These are phyloP conservation scores for Rhizopogon roseolus DNA, from an alignment of 768 basidiomycete species.

Conservation along the genomic window DNA sequence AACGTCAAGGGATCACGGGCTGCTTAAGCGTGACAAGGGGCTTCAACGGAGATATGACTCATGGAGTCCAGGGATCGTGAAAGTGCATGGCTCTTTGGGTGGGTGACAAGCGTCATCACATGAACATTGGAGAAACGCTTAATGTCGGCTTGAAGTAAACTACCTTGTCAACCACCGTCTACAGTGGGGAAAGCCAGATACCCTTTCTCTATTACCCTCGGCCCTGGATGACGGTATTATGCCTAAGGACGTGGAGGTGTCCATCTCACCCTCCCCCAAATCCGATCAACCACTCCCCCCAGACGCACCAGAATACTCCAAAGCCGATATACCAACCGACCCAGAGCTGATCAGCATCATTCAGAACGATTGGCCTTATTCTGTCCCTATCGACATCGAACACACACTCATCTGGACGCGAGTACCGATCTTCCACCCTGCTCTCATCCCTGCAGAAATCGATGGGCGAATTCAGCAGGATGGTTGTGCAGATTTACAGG, in stretches of 20 bases:
- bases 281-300: conserved; percentile 20
- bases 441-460: conserved; percentile 47
- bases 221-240: conserved; percentile 31
- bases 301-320: conserved; percentile 57
- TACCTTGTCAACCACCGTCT: conserved; percentile 67
- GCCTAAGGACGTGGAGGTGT: background rate
- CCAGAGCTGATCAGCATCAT: conserved; percentile 55
- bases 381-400: conserved; percentile 72
- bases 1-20: conserved; percentile 61
- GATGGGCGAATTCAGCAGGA: conserved; percentile 61
- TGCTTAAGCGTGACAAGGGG: conserved; percentile 67
- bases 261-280: background rate
- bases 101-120: too few relatives aligned
- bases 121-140: background rate
- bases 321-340: conserved; percentile 45
- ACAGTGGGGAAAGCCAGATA: conserved; percentile 73
- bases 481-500: conserved; percentile 82
- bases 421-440: conserved; percentile 62
- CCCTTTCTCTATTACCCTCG: conserved; percentile 55
- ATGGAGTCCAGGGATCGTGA: too few relatives aligned
- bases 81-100: too few relatives aligned
- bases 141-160: conserved; percentile 40
- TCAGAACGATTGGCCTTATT: conserved; percentile 92
- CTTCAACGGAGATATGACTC: conserved; percentile 68
- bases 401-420: conserved; percentile 78